Evolutionary conservation across 2,329 filamentous ascomycete genomes (phyloP), one percentile per base, ranked within the genome.

Genomic region (Nigrospora oryzae): DNA sequence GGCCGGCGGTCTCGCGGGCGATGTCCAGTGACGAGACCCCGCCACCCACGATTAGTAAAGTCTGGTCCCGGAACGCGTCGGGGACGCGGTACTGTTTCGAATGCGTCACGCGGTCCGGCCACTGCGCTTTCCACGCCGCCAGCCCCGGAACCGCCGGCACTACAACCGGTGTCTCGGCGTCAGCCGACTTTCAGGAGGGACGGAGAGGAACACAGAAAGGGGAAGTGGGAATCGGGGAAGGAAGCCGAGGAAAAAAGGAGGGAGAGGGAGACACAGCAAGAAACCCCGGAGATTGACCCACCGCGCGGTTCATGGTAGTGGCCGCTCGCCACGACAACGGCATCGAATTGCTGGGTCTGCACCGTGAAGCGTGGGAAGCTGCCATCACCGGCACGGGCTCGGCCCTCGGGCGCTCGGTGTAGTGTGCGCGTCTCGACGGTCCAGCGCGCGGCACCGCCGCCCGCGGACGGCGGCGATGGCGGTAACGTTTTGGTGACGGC

Each of bases 21-120:
- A 74, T 69, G 35, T 73, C 63, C 3, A 65, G 53, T 1, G 67
- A 64, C 0, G 68, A 73, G 1, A 67, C 63, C 1, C 67, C 59
- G n/a, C 73, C 78, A 39, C 81, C 81, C 6, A 75, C 66, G 15
- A 75, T 60, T 35, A 80, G 73, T 0, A 74, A 51, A 0, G 61
- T 70, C 46, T 82, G 78, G 33, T 67, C 70, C 4, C 58, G 58
- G 53, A 80, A 89, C 1, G 67, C 56, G 14, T 79, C 70, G 0
- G 86, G 77, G 0, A 65, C 73, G 10, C 86, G 75, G 54, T 88
- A 93, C 49, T 76, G 76, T 57, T 89, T 91, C 0, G 86, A 88
- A 56, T 87, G 84, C 4, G 70, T 71, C 16, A 87, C 71, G 4
- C 64, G 55, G 0, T 65, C 67, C 0, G 77, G 75, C 49, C 76